These are phyloP conservation scores for Scenedesmus sp. DNA, from an alignment of 163 green algal genomes.

Conservation along the genomic window DNA sequence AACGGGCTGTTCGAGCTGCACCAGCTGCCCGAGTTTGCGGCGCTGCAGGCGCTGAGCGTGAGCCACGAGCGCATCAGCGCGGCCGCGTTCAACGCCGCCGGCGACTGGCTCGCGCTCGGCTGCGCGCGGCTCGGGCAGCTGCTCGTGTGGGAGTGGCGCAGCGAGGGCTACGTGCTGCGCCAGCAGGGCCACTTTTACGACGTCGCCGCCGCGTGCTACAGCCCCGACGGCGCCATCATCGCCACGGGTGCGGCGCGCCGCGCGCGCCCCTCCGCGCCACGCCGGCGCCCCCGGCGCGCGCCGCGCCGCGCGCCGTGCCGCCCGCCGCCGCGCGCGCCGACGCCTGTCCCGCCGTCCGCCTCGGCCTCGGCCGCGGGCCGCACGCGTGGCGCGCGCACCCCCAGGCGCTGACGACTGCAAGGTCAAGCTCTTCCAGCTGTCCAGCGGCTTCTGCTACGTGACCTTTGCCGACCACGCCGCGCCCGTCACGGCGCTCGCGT, in stretches of 20 bases:
- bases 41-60: constrained; percentile 77
- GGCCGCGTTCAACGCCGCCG: constrained; percentile 83
- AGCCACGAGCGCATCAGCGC: constrained; percentile 74
- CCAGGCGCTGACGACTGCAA: constrained; percentile 45
- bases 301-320: no score
- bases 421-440: constrained; percentile 92
- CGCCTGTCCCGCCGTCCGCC: no score
- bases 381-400: no score
- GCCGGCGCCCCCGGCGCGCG: no score
- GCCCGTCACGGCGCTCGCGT: constrained; percentile 82
- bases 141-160: constrained; percentile 99
- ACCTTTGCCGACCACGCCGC: constrained; percentile 93
- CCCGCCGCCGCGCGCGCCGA: no score
- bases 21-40: constrained; percentile 81
- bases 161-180: constrained; percentile 93
- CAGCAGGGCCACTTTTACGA: constrained; percentile 89
- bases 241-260: constrained; percentile 89
- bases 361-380: no score
- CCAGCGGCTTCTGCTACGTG: constrained; percentile 93
- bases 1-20: constrained; percentile 93
- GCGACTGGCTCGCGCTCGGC: constrained; percentile 93
- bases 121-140: constrained; percentile 90
- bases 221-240: constrained; percentile 84
- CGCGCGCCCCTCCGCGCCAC: no score
- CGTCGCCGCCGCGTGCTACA: constrained; percentile 73